Base-by-base conservation (phyloP, 2,329 filamentous ascomycete genomes). In the Aspergillus ochraceoroseus region DNA sequence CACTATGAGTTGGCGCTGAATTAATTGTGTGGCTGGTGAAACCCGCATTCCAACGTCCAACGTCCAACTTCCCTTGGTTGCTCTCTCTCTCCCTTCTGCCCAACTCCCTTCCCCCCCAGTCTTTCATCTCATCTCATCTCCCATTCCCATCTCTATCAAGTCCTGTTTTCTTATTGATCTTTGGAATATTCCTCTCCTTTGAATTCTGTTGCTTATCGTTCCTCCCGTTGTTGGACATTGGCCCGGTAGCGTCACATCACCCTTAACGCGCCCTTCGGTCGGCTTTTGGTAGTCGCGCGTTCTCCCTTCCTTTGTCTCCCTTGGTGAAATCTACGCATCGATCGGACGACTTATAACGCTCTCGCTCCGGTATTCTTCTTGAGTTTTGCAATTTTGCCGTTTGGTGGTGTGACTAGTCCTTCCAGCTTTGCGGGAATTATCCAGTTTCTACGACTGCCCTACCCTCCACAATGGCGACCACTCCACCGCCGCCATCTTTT, bases 401-500 rank as follows among this genome's bases (percentile, higher is more conserved):
- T 13, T 22, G 7, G 23, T 28, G 19, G 20, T 12, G 27, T 28
- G 13, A n/a, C n/a, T n/a, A n/a, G n/a, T n/a, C 26, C 6, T 28
- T 17, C 26, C 27, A 22, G 12, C 19, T 25, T 17, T 29, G 35
- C 35, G 19, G 29, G 32, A 35, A 20, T 38, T 38, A 25, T 15
- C n/a, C 28, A 13, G 9, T 26, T n/a, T 31, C 35, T 18, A 14
- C 19, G n/a, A 13, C 20, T 28, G 7, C 22, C 15, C 36, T 22
- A 8, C 27, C 12, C 20, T n/a, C 12, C 42, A 58, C 41, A 36
- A 71, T 70, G 67, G 63, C 67, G 37, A 63, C 67, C 25, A 71
- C 69, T 52, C 69, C 69, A 40, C 69, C 69, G n/a, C 59, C 63
- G 23, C 59, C 61, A 25, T 58, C 61, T 22, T 52, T 48, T 17